Evolutionary conservation across 306 rosid genomes (phyloP).

Genomic region (Cyamopsis tetragonoloba): DNA sequence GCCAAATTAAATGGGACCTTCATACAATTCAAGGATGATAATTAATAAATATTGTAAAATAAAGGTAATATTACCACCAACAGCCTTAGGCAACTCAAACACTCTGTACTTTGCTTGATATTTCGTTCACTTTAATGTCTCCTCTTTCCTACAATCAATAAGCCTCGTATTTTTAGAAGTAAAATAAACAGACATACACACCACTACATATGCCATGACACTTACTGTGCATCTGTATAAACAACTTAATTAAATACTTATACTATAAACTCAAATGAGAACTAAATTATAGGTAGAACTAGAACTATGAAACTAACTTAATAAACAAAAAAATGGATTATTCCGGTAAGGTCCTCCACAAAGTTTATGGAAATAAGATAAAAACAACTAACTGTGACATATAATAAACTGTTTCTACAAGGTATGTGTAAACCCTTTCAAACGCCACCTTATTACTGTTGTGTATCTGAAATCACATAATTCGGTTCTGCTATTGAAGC

Average conservation of each 20-base stretch:
- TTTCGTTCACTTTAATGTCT: conserved; percentile 58
- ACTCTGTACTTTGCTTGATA: conserved; percentile 75
- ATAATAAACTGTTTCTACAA: too few species aligned
- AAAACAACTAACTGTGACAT: too few species aligned
- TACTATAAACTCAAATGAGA: too few species aligned
- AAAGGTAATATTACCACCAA: conserved; percentile 29
- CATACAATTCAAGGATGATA: not conserved
- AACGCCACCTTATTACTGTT: too few species aligned
- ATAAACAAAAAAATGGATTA: too few species aligned
- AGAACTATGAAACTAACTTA: too few species aligned
- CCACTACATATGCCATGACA: not conserved
- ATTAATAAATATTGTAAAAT: conserved; percentile 4
- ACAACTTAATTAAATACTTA: too few species aligned
- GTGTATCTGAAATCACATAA: not conserved
- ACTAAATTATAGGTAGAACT: too few species aligned
- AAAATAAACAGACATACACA: not conserved
- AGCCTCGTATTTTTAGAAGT: not conserved
- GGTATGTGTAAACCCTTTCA: too few species aligned
- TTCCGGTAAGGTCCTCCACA: too few species aligned
- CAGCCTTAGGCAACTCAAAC: conserved; percentile 44
- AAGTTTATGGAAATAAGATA: too few species aligned
- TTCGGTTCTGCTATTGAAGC: not conserved
- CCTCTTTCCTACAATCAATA: conserved; percentile 63
- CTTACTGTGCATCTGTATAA: too few species aligned
- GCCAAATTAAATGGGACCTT: conserved; percentile 12